Evolutionary conservation across 768 basidiomycete genomes (phyloP).

Genomic region (Hygrocybe coccinea): DNA sequence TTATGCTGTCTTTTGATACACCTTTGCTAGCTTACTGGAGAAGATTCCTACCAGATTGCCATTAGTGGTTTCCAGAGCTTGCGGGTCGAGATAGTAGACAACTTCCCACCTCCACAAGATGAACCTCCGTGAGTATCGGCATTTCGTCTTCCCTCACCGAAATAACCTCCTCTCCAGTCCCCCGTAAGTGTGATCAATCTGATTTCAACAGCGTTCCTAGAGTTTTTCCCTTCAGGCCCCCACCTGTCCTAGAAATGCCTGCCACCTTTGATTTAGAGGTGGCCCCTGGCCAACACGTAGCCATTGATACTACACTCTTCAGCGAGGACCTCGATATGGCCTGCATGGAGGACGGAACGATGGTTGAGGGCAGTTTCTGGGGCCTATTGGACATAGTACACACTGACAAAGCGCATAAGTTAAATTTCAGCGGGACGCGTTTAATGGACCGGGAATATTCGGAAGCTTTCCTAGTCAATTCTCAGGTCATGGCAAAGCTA

Average conservation of each 20-base stretch:
- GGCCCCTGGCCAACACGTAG: conserved; percentile 70
- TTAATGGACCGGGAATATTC: conserved; percentile 59
- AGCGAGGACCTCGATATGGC: conserved; percentile 89
- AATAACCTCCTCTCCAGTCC: conserved; percentile 39
- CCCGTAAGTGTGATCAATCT: conserved; percentile 32
- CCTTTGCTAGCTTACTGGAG: conserved; percentile 62
- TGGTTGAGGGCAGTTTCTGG: conserved; percentile 83
- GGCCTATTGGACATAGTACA: conserved; percentile 83
- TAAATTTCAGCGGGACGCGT: conserved; percentile 81
- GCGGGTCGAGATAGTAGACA: conserved; percentile 80
- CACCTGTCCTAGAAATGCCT: conserved; percentile 83
- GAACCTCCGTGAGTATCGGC: conserved; percentile 66
- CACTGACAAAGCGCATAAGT: conserved; percentile 64
- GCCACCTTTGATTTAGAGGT: conserved; percentile 81
- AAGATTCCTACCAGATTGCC: conserved; percentile 87
- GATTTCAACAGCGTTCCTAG: too few relatives aligned
- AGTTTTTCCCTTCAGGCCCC: conserved; percentile 33
- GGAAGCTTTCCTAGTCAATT: conserved; percentile 69
- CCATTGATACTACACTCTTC: conserved; percentile 70
- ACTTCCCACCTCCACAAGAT: conserved; percentile 79
- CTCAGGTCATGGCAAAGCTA: conserved; percentile 71
- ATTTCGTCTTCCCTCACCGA: conserved; percentile 11
- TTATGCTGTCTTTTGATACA: conserved; percentile 10
- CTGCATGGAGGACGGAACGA: conserved; percentile 83
- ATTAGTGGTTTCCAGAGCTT: conserved; percentile 75